These are phyloP conservation scores for Chrysosporium queenslandicum DNA, from an alignment of 2,329 filamentous ascomycete genomes.

Conservation along the genomic window DNA sequence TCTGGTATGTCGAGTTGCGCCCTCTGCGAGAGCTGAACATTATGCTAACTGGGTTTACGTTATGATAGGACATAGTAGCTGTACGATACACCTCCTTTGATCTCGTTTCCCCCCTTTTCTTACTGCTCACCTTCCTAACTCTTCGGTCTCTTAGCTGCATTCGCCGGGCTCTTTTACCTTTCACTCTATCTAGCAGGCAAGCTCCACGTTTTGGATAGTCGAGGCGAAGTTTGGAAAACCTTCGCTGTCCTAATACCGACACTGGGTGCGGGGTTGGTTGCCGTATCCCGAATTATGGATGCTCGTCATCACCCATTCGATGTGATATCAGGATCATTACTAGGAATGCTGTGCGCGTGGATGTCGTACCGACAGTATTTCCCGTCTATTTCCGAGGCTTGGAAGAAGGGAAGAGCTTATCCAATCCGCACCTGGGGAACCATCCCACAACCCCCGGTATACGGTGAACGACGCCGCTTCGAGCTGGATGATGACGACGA, in stretches of 20 bases:
- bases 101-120: not conserved
- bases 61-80: conserved; percentile 40
- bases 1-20: conserved; percentile 35
- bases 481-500: conserved; percentile 15
- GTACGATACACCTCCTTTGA: conserved; percentile 28
- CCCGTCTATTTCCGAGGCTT: conserved; percentile 45
- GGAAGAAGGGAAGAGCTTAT: conserved; percentile 50
- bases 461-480: conserved; percentile 2
- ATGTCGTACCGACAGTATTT: conserved; percentile 51
- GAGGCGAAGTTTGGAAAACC: conserved; percentile 51
- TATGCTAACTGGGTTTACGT: conserved; percentile 10
- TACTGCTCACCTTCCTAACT: conserved; percentile 16
- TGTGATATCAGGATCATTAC: conserved; percentile 45
- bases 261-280: conserved; percentile 46
- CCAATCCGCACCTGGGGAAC: conserved; percentile 48
- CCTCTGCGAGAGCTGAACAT: not conserved
- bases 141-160: conserved; percentile 38
- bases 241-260: conserved; percentile 46
- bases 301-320: conserved; percentile 53
- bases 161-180: conserved; percentile 51
- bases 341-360: conserved; percentile 46
- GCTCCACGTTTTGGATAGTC: conserved; percentile 50
- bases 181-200: conserved; percentile 51
- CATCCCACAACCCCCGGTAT: conserved; percentile 13
- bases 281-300: conserved; percentile 52